phyloP scores from a whole-genome alignment of 768 basidiomycete species.

The Tricholoma sp. region DNA sequence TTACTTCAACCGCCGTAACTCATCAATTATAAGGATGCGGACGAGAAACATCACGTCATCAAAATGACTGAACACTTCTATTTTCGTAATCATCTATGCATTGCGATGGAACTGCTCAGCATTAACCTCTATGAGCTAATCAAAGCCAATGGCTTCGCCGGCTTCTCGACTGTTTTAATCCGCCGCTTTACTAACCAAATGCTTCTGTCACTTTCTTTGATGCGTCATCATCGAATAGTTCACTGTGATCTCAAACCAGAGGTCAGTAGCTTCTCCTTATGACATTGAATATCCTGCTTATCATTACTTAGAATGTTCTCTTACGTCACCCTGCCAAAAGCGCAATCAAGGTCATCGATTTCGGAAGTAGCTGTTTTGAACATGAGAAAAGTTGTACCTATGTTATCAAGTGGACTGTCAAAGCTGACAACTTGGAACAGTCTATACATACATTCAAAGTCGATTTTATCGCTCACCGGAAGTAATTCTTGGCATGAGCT shows the following conservation, averaged over 20 bases:
- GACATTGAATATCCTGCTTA: background rate
- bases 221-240: conserved; percentile 96
- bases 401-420: background rate
- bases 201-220: conserved; percentile 83
- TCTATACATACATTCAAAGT: conserved; percentile 99
- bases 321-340: conserved; percentile 94
- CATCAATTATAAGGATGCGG: conserved; percentile 63
- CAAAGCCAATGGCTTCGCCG: conserved; percentile 97
- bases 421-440: conserved; percentile 35
- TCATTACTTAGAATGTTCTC: conserved; percentile 72
- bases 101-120: conserved; percentile 95
- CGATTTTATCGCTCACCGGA: conserved; percentile 99
- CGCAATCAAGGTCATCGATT: conserved; percentile 97
- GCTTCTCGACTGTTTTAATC: conserved; percentile 94
- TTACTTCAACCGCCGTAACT: background rate
- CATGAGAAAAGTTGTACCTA: conserved; percentile 88
- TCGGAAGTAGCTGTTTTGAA: conserved; percentile 97
- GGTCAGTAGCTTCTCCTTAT: conserved; percentile 38
- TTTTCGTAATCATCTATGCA: conserved; percentile 96
- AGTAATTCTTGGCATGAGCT: conserved; percentile 98
- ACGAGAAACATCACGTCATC: conserved; percentile 96
- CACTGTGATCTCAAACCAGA: conserved; percentile 99
- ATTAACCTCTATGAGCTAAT: conserved; percentile 99
- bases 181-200: conserved; percentile 96
- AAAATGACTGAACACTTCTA: conserved; percentile 99